A percentile compares a stretch with the other conserved stretches of the same genome.
These are phyloP conservation scores for Haematococcus sp. DNA, from an alignment of 139 green algal species.

Conservation along the genomic window DNA sequence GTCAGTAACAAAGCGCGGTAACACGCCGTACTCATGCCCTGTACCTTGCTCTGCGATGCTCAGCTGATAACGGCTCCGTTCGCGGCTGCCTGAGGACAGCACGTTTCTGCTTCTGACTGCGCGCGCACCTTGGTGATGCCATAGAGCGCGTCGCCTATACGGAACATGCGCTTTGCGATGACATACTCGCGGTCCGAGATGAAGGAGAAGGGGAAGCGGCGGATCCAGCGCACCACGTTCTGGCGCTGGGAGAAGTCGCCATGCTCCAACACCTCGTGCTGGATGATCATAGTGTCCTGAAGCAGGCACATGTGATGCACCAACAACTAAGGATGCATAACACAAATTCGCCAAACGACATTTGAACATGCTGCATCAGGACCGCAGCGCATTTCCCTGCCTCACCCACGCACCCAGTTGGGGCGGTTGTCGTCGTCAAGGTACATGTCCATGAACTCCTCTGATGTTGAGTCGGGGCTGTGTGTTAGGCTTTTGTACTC, in stretches of 20 bases:
- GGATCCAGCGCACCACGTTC: slow-evolving; percentile 85
- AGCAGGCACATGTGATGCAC: background rate
- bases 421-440: slow-evolving; percentile 72
- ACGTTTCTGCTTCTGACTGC: no score
- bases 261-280: slow-evolving; percentile 61
- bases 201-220: slow-evolving; percentile 88
- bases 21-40: no score
- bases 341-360: no score
- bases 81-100: no score
- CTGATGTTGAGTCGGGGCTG: slow-evolving; percentile 59
- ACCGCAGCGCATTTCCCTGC: no score
- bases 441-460: slow-evolving; percentile 89
- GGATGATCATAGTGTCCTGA: slow-evolving; percentile 76
- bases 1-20: background rate
- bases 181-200: slow-evolving; percentile 83
- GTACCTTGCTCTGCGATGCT: no score
- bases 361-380: no score
- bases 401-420: slow-evolving; percentile 72
- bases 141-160: slow-evolving; percentile 57
- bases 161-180: slow-evolving; percentile 69
- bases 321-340: no score
- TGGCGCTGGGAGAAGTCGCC: slow-evolving; percentile 54
- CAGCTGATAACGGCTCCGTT: background rate
- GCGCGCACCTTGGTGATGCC: slow-evolving; percentile 74
- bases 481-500: slow-evolving; percentile 88